Evolutionary conservation across 2,329 filamentous ascomycete species (phyloP).

Genomic region (Venturia asperata): DNA sequence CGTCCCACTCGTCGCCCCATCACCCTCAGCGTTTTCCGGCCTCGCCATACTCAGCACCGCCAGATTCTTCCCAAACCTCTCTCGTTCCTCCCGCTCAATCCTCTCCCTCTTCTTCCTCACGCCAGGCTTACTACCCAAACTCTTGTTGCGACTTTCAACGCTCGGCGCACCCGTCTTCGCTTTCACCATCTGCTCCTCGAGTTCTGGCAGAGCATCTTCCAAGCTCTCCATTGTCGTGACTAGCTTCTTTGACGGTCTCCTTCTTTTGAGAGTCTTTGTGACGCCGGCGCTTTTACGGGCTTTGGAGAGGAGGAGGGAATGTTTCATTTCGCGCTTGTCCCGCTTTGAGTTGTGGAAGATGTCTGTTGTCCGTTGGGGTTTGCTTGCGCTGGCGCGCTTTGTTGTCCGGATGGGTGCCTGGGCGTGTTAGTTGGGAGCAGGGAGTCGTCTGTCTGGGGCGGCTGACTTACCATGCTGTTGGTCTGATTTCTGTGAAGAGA

Average conservation of each 20-base stretch:
- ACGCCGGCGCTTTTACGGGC: conserved; percentile 54
- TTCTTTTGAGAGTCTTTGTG: conserved; percentile 52
- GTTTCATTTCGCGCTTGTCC: conserved; percentile 77
- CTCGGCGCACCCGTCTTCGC: conserved; percentile 26
- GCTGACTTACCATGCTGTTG: neutral
- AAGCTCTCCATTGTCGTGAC: conserved; percentile 67
- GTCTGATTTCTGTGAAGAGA: conserved; percentile 3
- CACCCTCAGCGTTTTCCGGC: conserved; percentile 17
- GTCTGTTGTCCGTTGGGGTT: conserved; percentile 15
- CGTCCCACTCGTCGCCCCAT: conserved; percentile 8
- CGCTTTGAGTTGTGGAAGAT: conserved; percentile 66
- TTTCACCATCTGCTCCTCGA: conserved; percentile 42
- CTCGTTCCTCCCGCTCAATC: conserved; percentile 71
- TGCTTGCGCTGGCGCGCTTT: conserved; percentile 6
- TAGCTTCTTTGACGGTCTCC: conserved; percentile 70
- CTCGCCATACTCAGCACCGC: conserved; percentile 37
- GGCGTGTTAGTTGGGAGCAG: neutral
- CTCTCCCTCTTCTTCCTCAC: conserved; percentile 74
- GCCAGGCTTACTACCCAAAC: conserved; percentile 66
- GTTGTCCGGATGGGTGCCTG: conserved; percentile 17
- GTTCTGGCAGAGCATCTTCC: conserved; percentile 69
- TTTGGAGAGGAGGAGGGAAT: conserved; percentile 68
- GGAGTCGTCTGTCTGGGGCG: neutral
- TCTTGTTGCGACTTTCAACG: conserved; percentile 59
- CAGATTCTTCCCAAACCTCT: conserved; percentile 77